Evolutionary conservation across 495 filamentous ascomycete genomes (phyloP).

Genomic region (Pyronema domesticum): DNA sequence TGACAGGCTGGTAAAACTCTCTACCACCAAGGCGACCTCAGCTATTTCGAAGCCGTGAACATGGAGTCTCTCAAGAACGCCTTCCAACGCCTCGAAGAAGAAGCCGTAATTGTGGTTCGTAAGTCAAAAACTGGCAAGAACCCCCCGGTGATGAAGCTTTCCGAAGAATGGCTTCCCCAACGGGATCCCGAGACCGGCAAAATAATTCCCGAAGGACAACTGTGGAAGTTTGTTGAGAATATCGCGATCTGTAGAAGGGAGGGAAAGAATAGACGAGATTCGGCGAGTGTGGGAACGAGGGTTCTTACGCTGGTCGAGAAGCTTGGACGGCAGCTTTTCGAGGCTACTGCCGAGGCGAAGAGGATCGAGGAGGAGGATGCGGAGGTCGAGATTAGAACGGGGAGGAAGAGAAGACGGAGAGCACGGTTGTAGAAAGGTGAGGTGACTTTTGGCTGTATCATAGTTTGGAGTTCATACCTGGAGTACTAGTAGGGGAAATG

Average conservation of each 20-base stretch:
- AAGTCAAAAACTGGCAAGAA: conserved; percentile 37
- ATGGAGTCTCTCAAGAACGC: conserved; percentile 91
- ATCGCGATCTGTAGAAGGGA: conserved; percentile 70
- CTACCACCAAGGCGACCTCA: conserved; percentile 91
- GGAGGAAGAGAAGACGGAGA: not conserved
- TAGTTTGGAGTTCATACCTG: too few species aligned
- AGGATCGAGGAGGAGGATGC: conserved; percentile 1
- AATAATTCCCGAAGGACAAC: conserved; percentile 47
- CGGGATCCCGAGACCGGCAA: conserved; percentile 42
- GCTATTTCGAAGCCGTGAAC: conserved; percentile 95
- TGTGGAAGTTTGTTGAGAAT: conserved; percentile 81
- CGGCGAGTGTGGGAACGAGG: conserved; percentile 69
- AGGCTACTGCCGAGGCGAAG: not conserved
- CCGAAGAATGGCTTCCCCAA: conserved; percentile 59
- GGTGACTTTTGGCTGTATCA: too few species aligned
- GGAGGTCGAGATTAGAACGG: not conserved
- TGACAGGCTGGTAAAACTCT: conserved; percentile 57
- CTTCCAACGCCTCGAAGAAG: conserved; percentile 72
- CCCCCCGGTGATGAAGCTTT: conserved; percentile 44
- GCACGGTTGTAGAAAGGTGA: not conserved
- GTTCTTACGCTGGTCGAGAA: conserved; percentile 48
- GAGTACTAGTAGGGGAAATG: too few species aligned
- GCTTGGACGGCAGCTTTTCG: conserved; percentile 29
- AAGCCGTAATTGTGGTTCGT: conserved; percentile 62
- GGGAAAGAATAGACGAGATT: conserved; percentile 88